Conservation (phyloP, 2,329 filamentous ascomycete species). For the Verticillium longisporum region DNA sequence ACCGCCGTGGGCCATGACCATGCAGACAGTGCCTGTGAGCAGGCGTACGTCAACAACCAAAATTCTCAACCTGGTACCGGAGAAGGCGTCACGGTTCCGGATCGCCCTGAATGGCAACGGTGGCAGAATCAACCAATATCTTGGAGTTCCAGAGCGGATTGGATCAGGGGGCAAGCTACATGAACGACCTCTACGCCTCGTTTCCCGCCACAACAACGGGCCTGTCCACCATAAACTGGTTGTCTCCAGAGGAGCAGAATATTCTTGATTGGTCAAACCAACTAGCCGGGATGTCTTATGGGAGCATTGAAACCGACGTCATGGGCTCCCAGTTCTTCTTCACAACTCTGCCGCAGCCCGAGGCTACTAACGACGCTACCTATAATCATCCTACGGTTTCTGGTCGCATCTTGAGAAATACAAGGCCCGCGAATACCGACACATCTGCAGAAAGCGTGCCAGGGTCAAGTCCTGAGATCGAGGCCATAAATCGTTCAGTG, state of each 20-base stretch:
- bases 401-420: too few species aligned
- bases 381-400: not conserved
- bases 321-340: not conserved
- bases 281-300: not conserved
- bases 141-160: not conserved
- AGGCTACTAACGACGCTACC: not conserved
- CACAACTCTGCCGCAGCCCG: not conserved
- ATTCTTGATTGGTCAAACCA: not conserved
- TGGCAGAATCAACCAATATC: not conserved
- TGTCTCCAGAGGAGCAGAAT: slow-evolving; percentile 5
- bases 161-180: not conserved
- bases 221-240: slow-evolving; percentile 6
- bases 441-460: not conserved
- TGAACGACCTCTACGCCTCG: not conserved
- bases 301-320: not conserved
- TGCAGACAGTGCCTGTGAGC: not conserved
- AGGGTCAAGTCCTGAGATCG: not conserved
- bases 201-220: not conserved
- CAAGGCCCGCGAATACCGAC: not conserved
- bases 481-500: not conserved
- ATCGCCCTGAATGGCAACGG: not conserved
- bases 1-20: not conserved
- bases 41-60: not conserved
- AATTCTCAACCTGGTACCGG: not conserved
- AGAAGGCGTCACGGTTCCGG: not conserved